phyloP scores from a whole-genome alignment of 371 early-diverging fungal genomes.

The Blastocladiella emersonii region DNA sequence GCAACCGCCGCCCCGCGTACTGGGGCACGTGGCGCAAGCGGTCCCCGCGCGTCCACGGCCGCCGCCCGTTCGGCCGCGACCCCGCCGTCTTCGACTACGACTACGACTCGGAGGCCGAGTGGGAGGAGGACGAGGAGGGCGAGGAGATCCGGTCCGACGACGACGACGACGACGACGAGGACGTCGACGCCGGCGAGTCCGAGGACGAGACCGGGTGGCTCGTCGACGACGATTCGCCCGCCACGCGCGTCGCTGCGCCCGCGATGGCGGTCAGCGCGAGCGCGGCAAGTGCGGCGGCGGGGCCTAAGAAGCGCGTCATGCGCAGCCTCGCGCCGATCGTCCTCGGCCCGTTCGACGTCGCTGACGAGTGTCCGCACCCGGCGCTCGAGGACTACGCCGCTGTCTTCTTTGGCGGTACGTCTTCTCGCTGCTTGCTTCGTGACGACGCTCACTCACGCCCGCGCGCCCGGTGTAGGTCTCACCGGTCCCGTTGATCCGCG shows the following conservation, averaged over 20 bases:
- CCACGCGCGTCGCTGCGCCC: no score
- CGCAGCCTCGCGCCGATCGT: not conserved
- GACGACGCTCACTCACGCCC: no score
- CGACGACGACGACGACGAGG: conserved; percentile 42
- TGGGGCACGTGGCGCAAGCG: conserved; percentile 58
- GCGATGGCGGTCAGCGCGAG: not conserved
- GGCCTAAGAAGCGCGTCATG: not conserved
- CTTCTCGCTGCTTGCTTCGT: no score
- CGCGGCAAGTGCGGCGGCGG: not conserved
- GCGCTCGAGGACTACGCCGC: no score
- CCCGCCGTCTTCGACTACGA: conserved; percentile 55
- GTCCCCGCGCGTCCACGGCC: conserved; percentile 36
- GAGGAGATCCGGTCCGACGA: conserved; percentile 66
- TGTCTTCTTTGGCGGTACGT: no score
- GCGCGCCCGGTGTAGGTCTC: no score
- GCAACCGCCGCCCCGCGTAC: conserved; percentile 61
- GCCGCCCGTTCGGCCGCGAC: conserved; percentile 50
- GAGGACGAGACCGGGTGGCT: conserved; percentile 20
- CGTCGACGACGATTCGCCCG: not conserved
- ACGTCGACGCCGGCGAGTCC: conserved; percentile 19
- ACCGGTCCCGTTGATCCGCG: no score
- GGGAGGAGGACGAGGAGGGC: conserved; percentile 78
- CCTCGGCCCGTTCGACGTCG: not conserved
- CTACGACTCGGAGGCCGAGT: conserved; percentile 75
- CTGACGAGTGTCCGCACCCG: no score